These are phyloP conservation scores for Vitis vinifera DNA, from an alignment of 164 flowering plant genomes.

Conservation along the genomic window ASM3070453v1 NC_081816.1:4776001-4776500, in stretches of 20 bases:
- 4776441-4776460: slow-evolving; percentile 30
- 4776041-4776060: slow-evolving; percentile 31
- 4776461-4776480: no score
- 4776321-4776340: slow-evolving; percentile 53
- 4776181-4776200: slow-evolving; percentile 46
- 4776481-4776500: slow-evolving; percentile 71
- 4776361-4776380: slow-evolving; percentile 56
- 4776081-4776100: slow-evolving; percentile 56
- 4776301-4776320: slow-evolving; percentile 47
- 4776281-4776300: slow-evolving; percentile 3
- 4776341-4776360: slow-evolving; percentile 66
- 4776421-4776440: slow-evolving; percentile 46
- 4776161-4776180: slow-evolving; percentile 5
- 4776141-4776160: slow-evolving; percentile 41
- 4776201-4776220: slow-evolving; percentile 48
- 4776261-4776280: slow-evolving; percentile 9
- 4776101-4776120: slow-evolving; percentile 42
- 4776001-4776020: slow-evolving; percentile 41
- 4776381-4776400: slow-evolving; percentile 35
- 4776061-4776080: slow-evolving; percentile 25
- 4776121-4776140: slow-evolving; percentile 43
- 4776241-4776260: slow-evolving; percentile 2
- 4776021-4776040: slow-evolving; percentile 63
- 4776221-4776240: slow-evolving; percentile 46
- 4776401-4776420: slow-evolving; percentile 57